These are phyloP conservation scores for Arthrobotrys conoides DNA, from an alignment of 2,329 filamentous ascomycete species.

Conservation along the genomic window DNA sequence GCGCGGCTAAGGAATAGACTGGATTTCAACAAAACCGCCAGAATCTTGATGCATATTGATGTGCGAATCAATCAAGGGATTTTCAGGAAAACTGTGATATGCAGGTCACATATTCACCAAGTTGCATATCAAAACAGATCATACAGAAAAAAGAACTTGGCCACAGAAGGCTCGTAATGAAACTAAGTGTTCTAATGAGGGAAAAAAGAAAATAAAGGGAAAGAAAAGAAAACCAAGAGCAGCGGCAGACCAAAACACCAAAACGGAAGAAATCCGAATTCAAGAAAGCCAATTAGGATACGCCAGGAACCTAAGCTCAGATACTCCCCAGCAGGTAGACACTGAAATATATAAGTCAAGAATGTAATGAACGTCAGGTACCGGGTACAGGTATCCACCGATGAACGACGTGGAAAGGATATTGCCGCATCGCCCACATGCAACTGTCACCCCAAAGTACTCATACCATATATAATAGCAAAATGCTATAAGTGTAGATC, in stretches of 20 bases:
- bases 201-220: too few relatives aligned
- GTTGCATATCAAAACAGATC: background rate
- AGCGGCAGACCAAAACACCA: constrained; percentile 21
- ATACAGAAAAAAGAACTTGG: constrained; percentile 14
- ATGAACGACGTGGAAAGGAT: constrained; percentile 29
- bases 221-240: constrained; percentile 1
- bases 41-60: too few relatives aligned
- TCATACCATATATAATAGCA: background rate
- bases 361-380: constrained; percentile 19
- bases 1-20: background rate
- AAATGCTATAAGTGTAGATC: constrained; percentile 50
- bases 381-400: constrained; percentile 38
- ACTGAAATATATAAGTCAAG: constrained; percentile 4
- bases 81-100: background rate
- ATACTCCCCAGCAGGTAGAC: constrained; percentile 16
- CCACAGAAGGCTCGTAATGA: constrained; percentile 11
- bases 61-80: background rate
- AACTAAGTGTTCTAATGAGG: constrained; percentile 28
- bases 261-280: constrained; percentile 19
- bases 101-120: constrained; percentile 15
- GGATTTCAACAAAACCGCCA: background rate
- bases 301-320: constrained; percentile 23
- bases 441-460: constrained; percentile 10
- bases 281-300: constrained; percentile 29
- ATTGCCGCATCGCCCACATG: constrained; percentile 14